These are phyloP conservation scores for Daedalea quercina DNA, from an alignment of 768 basidiomycete species.

Conservation along the genomic window DNA sequence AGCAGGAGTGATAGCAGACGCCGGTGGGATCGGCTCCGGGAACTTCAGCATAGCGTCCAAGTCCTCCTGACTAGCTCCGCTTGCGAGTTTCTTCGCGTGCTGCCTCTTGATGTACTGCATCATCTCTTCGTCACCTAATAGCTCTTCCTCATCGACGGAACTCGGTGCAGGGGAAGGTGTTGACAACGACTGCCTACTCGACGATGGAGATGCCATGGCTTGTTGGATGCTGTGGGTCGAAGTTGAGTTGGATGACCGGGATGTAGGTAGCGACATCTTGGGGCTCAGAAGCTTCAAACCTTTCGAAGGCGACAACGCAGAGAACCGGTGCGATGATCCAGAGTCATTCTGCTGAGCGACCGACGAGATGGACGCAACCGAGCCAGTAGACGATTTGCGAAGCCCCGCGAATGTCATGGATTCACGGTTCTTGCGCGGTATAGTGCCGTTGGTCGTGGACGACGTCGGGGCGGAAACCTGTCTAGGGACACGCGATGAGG, in stretches of 20 bases:
- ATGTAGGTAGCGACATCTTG: slow-evolving; percentile 58
- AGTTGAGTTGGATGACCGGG: slow-evolving; percentile 46
- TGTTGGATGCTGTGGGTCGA: slow-evolving; percentile 47
- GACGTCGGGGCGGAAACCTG: slow-evolving; percentile 47
- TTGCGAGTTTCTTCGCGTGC: slow-evolving; percentile 79
- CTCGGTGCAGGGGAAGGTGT: slow-evolving; percentile 82
- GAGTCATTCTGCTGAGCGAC: slow-evolving; percentile 30
- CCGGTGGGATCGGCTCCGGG: slow-evolving; percentile 82
- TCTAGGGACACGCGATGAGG: slow-evolving; percentile 58
- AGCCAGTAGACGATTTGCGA: slow-evolving; percentile 79
- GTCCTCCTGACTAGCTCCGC: slow-evolving; percentile 80
- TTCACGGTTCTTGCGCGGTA: slow-evolving; percentile 69
- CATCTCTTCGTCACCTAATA: slow-evolving; percentile 96
- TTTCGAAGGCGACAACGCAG: slow-evolving; percentile 80
- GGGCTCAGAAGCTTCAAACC: slow-evolving; percentile 76
- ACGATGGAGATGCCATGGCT: slow-evolving; percentile 53
- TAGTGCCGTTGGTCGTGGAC: slow-evolving; percentile 36
- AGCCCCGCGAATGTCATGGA: slow-evolving; percentile 73
- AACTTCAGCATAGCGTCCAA: slow-evolving; percentile 86
- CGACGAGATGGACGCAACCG: slow-evolving; percentile 62
- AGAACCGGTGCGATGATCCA: slow-evolving; percentile 56
- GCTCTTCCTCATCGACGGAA: slow-evolving; percentile 77
- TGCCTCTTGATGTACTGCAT: slow-evolving; percentile 86
- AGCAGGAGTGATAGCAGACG: slow-evolving; percentile 54
- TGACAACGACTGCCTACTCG: slow-evolving; percentile 69